A percentile compares a stretch with the other conserved stretches of the same genome.
Conservation (phyloP, 208 protist genomes). For the Crithidia fasciculata region DNA sequence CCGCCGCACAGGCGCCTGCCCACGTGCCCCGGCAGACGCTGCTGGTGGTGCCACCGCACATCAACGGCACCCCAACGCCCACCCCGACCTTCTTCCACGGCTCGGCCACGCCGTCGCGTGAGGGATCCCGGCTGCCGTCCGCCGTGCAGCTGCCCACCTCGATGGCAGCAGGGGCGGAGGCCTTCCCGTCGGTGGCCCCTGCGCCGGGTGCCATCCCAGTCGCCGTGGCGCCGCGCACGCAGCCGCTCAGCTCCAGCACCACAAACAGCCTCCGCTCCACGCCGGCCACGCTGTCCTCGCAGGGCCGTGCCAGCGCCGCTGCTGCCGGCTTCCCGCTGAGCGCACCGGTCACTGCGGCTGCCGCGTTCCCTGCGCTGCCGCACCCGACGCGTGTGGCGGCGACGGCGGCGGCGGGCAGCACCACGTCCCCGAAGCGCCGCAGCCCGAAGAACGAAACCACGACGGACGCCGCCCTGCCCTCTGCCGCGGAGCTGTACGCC, state of each 20-base stretch:
- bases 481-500: constrained; percentile 37
- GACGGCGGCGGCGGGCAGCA: background rate
- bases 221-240: constrained; percentile 36
- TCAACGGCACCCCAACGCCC: constrained; percentile 28
- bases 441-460: constrained; percentile 3
- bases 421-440: constrained; percentile 20
- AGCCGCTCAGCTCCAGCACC: constrained; percentile 36
- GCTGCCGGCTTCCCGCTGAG: constrained; percentile 15
- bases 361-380: background rate
- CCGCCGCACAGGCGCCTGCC: constrained; percentile 27
- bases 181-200: constrained; percentile 2
- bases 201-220: constrained; percentile 28
- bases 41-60: constrained; percentile 40
- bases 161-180: background rate
- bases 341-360: background rate
- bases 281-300: constrained; percentile 26
- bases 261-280: constrained; percentile 40
- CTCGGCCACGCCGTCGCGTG: constrained; percentile 22
- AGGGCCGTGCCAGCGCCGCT: background rate
- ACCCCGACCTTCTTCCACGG: constrained; percentile 23
- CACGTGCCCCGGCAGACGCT: constrained; percentile 35
- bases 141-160: constrained; percentile 26
- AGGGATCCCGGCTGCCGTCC: constrained; percentile 22
- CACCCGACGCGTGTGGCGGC: background rate
- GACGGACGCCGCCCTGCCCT: constrained; percentile 15